These are phyloP conservation scores for Russula olivacea DNA, from an alignment of 768 basidiomycete species.

Conservation along the genomic window DNA sequence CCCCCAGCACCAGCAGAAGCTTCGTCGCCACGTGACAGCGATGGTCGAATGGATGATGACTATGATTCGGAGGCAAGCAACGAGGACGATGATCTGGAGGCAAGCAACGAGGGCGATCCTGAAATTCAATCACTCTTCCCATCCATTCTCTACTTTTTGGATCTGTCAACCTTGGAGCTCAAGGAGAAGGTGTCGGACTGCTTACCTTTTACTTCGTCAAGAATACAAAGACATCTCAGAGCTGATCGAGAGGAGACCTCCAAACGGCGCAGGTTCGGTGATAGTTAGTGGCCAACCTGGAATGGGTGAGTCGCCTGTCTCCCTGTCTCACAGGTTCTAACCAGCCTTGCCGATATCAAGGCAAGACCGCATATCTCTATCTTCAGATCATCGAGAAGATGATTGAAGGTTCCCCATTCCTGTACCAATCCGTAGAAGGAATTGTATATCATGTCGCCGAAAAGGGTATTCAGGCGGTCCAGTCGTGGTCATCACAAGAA, in stretches of 20 bases:
- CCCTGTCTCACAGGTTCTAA: neutral
- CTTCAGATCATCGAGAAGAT: neutral
- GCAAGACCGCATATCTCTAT: neutral
- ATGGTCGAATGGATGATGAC: too few relatives aligned
- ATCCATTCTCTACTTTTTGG: neutral
- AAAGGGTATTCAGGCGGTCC: too few relatives aligned
- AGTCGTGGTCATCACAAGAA: too few relatives aligned
- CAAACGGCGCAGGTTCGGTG: neutral
- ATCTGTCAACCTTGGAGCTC: too few relatives aligned
- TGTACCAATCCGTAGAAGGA: too few relatives aligned
- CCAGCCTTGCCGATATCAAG: neutral
- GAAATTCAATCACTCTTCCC: neutral
- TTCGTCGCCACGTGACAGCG: too few relatives aligned
- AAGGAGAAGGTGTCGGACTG: neutral
- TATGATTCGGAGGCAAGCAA: too few relatives aligned
- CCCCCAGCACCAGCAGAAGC: too few relatives aligned
- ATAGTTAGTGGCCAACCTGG: neutral
- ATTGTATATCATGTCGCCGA: too few relatives aligned
- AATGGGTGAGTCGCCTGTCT: neutral
- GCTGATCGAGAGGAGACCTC: neutral
- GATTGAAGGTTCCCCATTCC: too few relatives aligned
- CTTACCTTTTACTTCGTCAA: neutral
- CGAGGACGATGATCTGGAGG: neutral
- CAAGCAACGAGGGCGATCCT: too few relatives aligned
- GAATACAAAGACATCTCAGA: neutral